Percentiles rank a stretch among this genome's conserved stretches.
Conservation (phyloP, 2,329 filamentous ascomycete genomes). For the Ceratocystis eucalypticola region DNA sequence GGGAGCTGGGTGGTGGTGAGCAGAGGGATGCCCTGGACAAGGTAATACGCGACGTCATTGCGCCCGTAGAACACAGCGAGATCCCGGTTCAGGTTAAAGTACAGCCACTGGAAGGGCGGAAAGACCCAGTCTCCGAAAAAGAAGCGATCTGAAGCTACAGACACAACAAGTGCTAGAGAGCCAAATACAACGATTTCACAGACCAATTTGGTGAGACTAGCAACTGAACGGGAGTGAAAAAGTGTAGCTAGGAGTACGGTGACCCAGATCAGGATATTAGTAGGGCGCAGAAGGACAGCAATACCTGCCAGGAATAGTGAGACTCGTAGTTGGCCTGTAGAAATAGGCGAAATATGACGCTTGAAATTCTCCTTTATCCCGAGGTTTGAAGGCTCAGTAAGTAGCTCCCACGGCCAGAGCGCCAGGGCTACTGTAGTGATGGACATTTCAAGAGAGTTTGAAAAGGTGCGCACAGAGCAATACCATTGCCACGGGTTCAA, state of each 20-base stretch:
- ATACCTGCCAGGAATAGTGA: constrained; percentile 64
- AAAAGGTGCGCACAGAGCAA: constrained; percentile 82
- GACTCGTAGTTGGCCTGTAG: constrained; percentile 31
- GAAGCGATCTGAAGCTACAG: constrained; percentile 53
- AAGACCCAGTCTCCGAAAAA: constrained; percentile 84
- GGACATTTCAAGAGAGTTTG: constrained; percentile 85
- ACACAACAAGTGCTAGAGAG: constrained; percentile 46
- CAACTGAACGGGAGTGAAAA: constrained; percentile 23
- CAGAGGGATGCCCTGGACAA: constrained; percentile 77
- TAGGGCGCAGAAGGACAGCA: constrained; percentile 77
- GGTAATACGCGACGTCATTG: constrained; percentile 86
- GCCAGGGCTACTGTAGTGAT: constrained; percentile 67
- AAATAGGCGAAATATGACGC: not conserved
- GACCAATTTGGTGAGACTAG: constrained; percentile 38
- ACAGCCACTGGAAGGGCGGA: constrained; percentile 71
- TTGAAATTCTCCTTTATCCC: constrained; percentile 28
- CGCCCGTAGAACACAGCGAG: constrained; percentile 85
- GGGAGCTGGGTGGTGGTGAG: constrained; percentile 73
- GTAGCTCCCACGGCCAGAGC: constrained; percentile 75
- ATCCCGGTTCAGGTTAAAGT: constrained; percentile 80
- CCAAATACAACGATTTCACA: constrained; percentile 54
- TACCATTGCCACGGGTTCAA: constrained; percentile 94
- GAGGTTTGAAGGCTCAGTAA: constrained; percentile 27
- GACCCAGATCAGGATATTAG: constrained; percentile 77
- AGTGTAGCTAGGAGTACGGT: constrained; percentile 42